Evolutionary conservation across 2,329 filamentous ascomycete genomes (phyloP), one percentile per base, ranked within the genome.

Genomic region (Pseudonectria buxi): DNA sequence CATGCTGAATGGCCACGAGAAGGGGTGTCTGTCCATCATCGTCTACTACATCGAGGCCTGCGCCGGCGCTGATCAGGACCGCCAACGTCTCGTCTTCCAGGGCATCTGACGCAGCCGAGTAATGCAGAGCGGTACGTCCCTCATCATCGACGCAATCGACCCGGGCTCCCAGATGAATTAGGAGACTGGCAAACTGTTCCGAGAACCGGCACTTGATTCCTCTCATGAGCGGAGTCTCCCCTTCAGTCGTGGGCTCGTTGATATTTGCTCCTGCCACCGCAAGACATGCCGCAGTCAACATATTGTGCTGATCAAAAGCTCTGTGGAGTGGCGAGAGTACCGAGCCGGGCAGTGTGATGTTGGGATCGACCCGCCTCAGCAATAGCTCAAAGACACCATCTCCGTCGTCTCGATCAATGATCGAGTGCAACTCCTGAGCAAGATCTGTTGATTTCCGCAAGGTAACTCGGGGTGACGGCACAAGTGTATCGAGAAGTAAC

Each of bases 131-230:
- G 14, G 49, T 45, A 24, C 43, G 44, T 2, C 50, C 50, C 9
- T 50, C 42, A 6, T 53, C 50, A 22, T 53, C 50, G 4, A 53
- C 40, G 4, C 48, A 42, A 31, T 53, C 36, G 24, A 53, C 26
- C 12, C 45, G 47, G 9, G 49, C 49, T 14, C 40, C 44, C 31
- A 52, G 41, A 22, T 53, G 47, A 9, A 54, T 16, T 10, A 50
- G 40, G 6, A 53, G 49, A 4, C 38, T 50, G 11, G 50, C 50
- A 37, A 53, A 53, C 15, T 53, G 50, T 26, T 53, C 50, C 11
- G 50, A 53, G 37, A 53, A 53, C 3, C 50, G 39, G 26, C 50
- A 52, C 26, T 47, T 52, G 36, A 53, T 54, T 9, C 50, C 49
- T 38, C 50, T 48, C 36, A 53, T 54, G 5, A 53, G 32, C 5